Conservation (phyloP, 2,329 filamentous ascomycete genomes). For the Juglanconis sp. region DNA sequence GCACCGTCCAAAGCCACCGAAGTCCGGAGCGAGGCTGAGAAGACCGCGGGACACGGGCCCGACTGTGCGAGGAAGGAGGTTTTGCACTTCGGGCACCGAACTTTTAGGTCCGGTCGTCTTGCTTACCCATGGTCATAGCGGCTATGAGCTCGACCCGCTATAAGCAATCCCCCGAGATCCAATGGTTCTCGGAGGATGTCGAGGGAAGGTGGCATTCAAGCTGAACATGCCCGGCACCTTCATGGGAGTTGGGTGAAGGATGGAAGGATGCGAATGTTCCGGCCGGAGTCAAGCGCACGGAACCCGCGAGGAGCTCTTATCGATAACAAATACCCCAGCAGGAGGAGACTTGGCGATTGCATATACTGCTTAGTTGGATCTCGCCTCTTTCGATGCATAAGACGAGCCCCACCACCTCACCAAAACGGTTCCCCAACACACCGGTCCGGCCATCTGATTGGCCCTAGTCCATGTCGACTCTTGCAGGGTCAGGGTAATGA, state of each 20-base stretch:
- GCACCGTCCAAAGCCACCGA: background rate
- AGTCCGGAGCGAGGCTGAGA: background rate
- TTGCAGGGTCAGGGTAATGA: slow-evolving; percentile 6
- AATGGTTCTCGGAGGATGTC: background rate
- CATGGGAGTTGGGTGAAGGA: background rate
- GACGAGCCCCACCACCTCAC: slow-evolving; percentile 16
- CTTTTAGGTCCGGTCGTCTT: background rate
- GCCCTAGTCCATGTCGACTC: slow-evolving; percentile 3
- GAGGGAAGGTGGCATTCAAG: slow-evolving; percentile 9
- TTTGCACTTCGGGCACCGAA: slow-evolving; percentile 17
- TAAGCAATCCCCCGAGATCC: slow-evolving; percentile 3
- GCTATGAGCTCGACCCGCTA: background rate
- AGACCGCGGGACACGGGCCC: background rate
- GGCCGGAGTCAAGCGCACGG: background rate
- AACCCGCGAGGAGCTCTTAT: background rate
- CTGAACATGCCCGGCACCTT: background rate
- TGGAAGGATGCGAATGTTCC: background rate
- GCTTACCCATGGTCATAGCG: no score
- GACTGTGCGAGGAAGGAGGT: slow-evolving; percentile 1
- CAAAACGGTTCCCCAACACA: slow-evolving; percentile 18
- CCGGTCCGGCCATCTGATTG: slow-evolving; percentile 10
- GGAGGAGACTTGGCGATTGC: background rate
- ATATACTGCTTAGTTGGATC: background rate
- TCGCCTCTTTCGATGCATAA: background rate
- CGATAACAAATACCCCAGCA: slow-evolving; percentile 3